Evolutionary conservation across 257 asterid species (phyloP).

Genomic region (Schizonepeta tenuifolia): DNA sequence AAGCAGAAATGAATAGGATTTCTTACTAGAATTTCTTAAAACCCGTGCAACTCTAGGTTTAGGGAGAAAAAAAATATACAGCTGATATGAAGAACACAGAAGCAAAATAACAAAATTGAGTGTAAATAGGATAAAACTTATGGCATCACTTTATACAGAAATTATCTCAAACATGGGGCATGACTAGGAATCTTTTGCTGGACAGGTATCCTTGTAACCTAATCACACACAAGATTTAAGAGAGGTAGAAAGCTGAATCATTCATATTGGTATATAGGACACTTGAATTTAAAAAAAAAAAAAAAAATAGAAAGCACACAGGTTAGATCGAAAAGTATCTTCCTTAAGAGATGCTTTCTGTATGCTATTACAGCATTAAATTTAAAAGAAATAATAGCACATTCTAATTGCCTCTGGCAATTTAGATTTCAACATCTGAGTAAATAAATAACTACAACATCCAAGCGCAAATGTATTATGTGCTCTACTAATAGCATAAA

Average conservation of each 20-base stretch:
- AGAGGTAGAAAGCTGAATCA: not conserved
- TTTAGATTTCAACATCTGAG: conserved; percentile 5
- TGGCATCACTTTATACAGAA: not conserved
- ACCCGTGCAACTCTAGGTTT: too few relatives aligned
- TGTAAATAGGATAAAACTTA: conserved; percentile 1
- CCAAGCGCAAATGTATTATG: not conserved
- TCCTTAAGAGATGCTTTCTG: not conserved
- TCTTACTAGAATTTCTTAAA: too few relatives aligned
- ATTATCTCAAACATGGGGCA: not conserved
- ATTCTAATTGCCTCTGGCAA: conserved; percentile 17
- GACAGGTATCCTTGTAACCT: too few relatives aligned
- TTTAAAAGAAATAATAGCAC: conserved; percentile 10
- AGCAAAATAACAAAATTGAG: conserved; percentile 1
- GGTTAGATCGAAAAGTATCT: not conserved
- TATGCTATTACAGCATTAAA: conserved; percentile 4
- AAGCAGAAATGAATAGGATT: not conserved
- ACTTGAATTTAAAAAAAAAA: not conserved
- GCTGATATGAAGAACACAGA: not conserved
- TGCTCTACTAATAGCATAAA: conserved; percentile 26
- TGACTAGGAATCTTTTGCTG: not conserved
- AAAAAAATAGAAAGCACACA: not conserved
- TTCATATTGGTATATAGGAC: conserved; percentile 21
- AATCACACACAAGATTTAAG: not conserved
- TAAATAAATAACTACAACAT: not conserved
- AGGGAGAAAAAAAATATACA: too few relatives aligned